Conservation (phyloP, 495 filamentous ascomycete genomes). For the Penicillium desertorum region DNA sequence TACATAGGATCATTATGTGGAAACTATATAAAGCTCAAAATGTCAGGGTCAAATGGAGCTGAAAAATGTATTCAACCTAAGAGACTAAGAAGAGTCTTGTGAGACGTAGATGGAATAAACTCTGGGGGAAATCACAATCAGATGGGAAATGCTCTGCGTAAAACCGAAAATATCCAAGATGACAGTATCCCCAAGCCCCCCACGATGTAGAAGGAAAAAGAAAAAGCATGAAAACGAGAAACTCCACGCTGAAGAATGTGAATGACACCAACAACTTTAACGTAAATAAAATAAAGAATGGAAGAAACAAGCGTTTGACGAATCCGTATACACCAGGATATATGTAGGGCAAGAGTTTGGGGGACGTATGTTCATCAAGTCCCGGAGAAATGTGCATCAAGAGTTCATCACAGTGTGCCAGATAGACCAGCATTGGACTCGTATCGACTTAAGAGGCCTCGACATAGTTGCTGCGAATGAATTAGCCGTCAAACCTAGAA, state of each 20-base stretch:
- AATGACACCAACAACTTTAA: constrained; percentile 11
- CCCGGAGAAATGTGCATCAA: constrained; percentile 8
- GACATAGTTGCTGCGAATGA: constrained; percentile 44
- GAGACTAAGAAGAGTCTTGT: background rate
- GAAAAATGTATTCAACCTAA: background rate
- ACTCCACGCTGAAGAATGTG: constrained; percentile 27
- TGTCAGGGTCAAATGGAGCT: background rate
- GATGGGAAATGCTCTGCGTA: constrained; percentile 6
- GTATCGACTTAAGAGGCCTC: constrained; percentile 34
- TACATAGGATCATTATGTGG: background rate
- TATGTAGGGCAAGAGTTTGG: constrained; percentile 16
- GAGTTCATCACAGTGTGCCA: constrained; percentile 26
- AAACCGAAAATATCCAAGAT: constrained; percentile 11
- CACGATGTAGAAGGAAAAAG: background rate
- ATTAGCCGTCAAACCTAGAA: constrained; percentile 10
- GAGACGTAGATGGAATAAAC: background rate
- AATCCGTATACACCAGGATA: constrained; percentile 19
- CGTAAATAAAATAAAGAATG: background rate
- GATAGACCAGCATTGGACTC: constrained; percentile 21
- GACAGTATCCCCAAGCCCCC: constrained; percentile 4
- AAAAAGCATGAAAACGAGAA: constrained; percentile 22
- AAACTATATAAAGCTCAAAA: background rate
- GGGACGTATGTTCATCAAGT: constrained; percentile 17
- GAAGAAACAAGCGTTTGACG: background rate
- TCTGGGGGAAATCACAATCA: constrained; percentile 10